phyloP scores from a whole-genome alignment of 805 yeast genomes.

The Cyberlindnera japonica region DNA sequence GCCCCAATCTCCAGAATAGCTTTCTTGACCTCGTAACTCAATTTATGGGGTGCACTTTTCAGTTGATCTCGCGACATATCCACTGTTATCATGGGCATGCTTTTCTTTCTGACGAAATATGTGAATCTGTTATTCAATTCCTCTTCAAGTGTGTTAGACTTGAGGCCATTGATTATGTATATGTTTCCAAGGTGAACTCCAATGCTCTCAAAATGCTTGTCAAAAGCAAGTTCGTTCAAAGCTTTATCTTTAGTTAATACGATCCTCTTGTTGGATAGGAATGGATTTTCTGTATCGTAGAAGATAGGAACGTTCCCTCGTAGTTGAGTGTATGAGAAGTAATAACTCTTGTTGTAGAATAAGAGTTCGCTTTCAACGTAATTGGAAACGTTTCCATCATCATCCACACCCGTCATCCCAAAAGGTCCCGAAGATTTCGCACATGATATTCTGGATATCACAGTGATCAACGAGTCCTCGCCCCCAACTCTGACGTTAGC shows the following conservation, averaged over 20 bases:
- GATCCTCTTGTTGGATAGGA: conserved; percentile 71
- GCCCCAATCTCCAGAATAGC: conserved; percentile 81
- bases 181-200: conserved; percentile 78
- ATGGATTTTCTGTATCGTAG: conserved; percentile 81
- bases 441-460: conserved; percentile 88
- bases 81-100: conserved; percentile 34
- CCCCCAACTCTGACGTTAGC: conserved; percentile 28
- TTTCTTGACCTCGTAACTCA: conserved; percentile 53
- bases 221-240: conserved; percentile 84
- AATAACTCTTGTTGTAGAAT: conserved; percentile 43
- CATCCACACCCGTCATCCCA: conserved; percentile 85
- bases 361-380: conserved; percentile 88
- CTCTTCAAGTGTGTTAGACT: conserved; percentile 68
- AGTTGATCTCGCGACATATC: conserved; percentile 35
- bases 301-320: conserved; percentile 92
- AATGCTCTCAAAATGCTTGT: conserved; percentile 71
- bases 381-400: conserved; percentile 88
- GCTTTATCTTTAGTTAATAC: conserved; percentile 73
- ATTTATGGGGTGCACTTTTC: conserved; percentile 34
- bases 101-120: conserved; percentile 42
- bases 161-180: conserved; percentile 72
- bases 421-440: conserved; percentile 84
- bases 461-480: conserved; percentile 48
- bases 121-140: conserved; percentile 60
- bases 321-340: conserved; percentile 76